phyloP scores from a whole-genome alignment of 345 rosid genomes.

The Balakata baccata region DNA sequence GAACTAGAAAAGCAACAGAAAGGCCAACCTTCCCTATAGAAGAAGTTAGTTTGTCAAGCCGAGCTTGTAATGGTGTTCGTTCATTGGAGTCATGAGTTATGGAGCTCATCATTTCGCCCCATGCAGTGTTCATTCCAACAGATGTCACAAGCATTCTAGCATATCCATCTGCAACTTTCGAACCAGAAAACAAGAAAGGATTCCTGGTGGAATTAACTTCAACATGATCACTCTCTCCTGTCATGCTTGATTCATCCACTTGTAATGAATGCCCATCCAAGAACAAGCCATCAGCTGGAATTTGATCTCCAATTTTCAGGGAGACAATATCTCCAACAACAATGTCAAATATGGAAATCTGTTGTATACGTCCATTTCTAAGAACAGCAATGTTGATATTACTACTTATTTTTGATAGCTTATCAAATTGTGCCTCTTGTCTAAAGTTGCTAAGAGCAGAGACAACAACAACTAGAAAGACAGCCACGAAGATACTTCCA shows the following conservation, averaged over 20 bases:
- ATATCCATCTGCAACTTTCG: conserved; percentile 31
- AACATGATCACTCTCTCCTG: conserved; percentile 30
- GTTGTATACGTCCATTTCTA: conserved; percentile 19
- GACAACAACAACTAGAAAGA: conserved; percentile 26
- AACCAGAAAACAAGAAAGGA: conserved; percentile 33
- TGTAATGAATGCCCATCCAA: conserved; percentile 25
- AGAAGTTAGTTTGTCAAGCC: conserved; percentile 28
- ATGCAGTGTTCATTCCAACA: conserved; percentile 32
- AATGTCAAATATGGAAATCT: conserved; percentile 28
- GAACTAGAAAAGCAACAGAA: conserved; percentile 29
- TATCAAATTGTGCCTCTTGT: conserved; percentile 28
- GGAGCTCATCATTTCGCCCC: conserved; percentile 35
- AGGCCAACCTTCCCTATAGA: conserved; percentile 30
- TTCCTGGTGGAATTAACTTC: conserved; percentile 18
- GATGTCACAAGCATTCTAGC: conserved; percentile 31
- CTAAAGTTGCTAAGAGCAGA: conserved; percentile 35
- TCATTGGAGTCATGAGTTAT: conserved; percentile 17
- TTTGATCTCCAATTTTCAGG: conserved; percentile 31
- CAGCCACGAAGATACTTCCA: conserved; percentile 32
- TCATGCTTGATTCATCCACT: conserved; percentile 36
- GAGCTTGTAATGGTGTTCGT: conserved; percentile 29
- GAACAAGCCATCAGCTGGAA: conserved; percentile 34
- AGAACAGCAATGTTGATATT: conserved; percentile 21
- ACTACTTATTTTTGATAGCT: conserved; percentile 21
- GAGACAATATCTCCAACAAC: conserved; percentile 35